Percentiles rank a stretch among this genome's conserved stretches.
Evolutionary conservation across 495 filamentous ascomycete species (phyloP).

Genomic region (Neurospora sp.): DNA sequence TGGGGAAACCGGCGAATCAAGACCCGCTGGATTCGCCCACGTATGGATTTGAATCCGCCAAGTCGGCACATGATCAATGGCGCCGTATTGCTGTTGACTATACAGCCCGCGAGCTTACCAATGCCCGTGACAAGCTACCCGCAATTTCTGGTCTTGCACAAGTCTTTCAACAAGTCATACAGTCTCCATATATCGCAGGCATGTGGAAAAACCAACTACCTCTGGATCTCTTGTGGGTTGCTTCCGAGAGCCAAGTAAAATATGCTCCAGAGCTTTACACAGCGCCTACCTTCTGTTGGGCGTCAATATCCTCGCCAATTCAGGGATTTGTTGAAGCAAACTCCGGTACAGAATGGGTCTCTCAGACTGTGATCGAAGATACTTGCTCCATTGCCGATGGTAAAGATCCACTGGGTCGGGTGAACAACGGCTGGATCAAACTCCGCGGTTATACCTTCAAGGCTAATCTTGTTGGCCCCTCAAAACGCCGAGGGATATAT

Average conservation of each 20-base stretch:
- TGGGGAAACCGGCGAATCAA: too few species aligned
- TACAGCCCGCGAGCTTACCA: slow-evolving; percentile 12
- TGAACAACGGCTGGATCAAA: background rate
- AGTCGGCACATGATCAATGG: background rate
- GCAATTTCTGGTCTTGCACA: slow-evolving; percentile 23
- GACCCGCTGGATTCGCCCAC: background rate
- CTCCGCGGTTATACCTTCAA: background rate
- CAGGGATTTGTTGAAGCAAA: background rate
- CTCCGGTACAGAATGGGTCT: background rate
- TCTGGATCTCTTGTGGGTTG: background rate
- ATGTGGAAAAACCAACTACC: slow-evolving; percentile 10
- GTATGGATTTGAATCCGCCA: background rate
- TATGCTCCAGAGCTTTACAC: background rate
- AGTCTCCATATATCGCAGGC: slow-evolving; percentile 23
- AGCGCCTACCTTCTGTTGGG: background rate
- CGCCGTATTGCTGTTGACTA: slow-evolving; percentile 4
- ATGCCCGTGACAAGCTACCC: slow-evolving; percentile 17
- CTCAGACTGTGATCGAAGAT: background rate
- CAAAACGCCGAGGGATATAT: background rate
- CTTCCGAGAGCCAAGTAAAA: background rate
- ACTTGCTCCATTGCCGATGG: background rate
- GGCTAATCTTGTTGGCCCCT: background rate
- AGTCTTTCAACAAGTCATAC: slow-evolving; percentile 5
- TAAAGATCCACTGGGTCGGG: background rate
- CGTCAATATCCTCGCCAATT: background rate